Conservation (phyloP, 345 rosid genomes). For the Brassica rapa region DNA sequence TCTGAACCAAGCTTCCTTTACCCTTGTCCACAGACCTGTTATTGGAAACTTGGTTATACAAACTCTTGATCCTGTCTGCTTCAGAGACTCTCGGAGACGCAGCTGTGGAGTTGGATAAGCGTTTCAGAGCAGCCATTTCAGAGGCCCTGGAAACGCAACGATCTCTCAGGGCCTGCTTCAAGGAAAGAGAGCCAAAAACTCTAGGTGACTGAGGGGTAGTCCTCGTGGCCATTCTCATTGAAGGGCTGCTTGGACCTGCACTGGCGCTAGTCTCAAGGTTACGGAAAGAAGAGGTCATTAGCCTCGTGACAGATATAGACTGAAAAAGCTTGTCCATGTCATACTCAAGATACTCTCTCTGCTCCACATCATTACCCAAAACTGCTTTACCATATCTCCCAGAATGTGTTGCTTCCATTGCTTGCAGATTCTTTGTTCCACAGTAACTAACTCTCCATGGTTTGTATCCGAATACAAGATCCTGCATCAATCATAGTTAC, state of each 20-base stretch:
- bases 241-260: constrained; percentile 1
- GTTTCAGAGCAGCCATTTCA: neutral
- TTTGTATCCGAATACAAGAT: neutral
- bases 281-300: neutral
- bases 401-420: neutral
- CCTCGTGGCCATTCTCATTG: neutral
- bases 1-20: neutral
- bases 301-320: neutral
- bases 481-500: neutral
- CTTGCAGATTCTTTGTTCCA: neutral
- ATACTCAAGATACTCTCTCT: neutral
- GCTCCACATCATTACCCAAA: neutral
- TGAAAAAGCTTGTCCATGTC: neutral
- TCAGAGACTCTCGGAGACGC: neutral
- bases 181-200: neutral
- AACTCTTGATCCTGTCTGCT: neutral
- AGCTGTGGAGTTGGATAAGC: neutral
- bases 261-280: neutral
- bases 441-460: neutral
- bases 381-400: neutral
- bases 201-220: neutral
- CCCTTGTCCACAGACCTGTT: neutral
- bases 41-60: neutral
- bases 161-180: neutral
- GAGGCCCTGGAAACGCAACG: neutral